These are phyloP conservation scores for Vanrija humicola DNA, from an alignment of 1,284 basidiomycete genomes.

Conservation along the genomic window DNA sequence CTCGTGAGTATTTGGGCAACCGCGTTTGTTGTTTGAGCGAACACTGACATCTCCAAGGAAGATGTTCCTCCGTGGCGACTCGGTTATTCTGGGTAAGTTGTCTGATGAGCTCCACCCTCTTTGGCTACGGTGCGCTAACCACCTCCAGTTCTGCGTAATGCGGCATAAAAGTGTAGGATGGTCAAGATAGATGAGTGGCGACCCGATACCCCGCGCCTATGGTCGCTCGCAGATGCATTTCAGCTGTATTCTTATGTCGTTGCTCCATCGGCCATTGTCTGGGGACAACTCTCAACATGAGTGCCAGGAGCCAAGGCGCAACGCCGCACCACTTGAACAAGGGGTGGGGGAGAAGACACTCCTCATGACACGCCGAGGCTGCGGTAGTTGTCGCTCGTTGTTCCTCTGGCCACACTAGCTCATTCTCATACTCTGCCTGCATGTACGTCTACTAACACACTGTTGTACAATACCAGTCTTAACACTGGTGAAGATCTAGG, in stretches of 20 bases:
- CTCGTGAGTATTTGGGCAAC: conserved; percentile 73
- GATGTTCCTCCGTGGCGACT: conserved; percentile 69
- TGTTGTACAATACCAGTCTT: not conserved
- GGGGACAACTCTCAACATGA: no score
- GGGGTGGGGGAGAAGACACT: no score
- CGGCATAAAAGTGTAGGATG: conserved; percentile 54
- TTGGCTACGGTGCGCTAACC: not conserved
- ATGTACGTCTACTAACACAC: not conserved
- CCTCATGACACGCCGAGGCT: no score
- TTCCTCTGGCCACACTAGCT: not conserved
- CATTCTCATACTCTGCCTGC: not conserved
- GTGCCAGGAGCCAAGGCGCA: no score
- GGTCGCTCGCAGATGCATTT: conserved; percentile 12
- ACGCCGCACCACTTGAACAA: no score
- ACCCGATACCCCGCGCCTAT: conserved; percentile 11
- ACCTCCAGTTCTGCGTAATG: conserved; percentile 72
- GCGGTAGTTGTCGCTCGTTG: no score
- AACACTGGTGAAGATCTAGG: not conserved
- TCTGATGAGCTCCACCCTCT: not conserved
- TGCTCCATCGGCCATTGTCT: no score
- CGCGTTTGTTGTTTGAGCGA: not conserved
- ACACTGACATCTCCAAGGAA: conserved; percentile 34
- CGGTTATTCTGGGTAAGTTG: conserved; percentile 82
- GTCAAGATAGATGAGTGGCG: conserved; percentile 5
- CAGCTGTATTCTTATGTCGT: conserved; percentile 9